phyloP scores from a whole-genome alignment of 2,329 filamentous ascomycete genomes.

The Apiospora rasikravindrae region DNA sequence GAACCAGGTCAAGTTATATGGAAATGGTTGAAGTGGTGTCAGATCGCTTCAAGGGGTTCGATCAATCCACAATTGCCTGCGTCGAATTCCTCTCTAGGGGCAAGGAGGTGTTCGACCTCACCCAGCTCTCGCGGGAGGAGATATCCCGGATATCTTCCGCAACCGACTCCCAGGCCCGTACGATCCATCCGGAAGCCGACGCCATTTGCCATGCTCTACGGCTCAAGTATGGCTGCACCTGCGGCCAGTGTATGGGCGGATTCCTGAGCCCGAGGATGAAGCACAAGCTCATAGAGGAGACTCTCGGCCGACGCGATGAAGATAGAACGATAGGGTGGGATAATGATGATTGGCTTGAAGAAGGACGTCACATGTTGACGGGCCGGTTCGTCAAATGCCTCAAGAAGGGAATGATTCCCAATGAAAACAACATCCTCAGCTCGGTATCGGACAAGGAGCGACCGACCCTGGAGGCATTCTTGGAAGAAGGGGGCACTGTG shows the following conservation, averaged over 20 bases:
- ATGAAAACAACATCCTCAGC: neutral
- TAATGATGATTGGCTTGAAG: neutral
- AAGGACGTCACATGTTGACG: neutral
- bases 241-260: slow-evolving; percentile 41
- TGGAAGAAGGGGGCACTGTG: neutral
- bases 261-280: slow-evolving; percentile 46
- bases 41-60: neutral
- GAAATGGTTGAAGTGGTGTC: neutral
- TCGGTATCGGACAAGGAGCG: neutral
- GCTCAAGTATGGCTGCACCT: slow-evolving; percentile 44
- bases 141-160: neutral
- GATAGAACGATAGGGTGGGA: neutral
- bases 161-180: neutral
- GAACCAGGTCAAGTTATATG: neutral
- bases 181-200: neutral
- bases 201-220: slow-evolving; percentile 27
- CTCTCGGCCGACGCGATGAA: neutral
- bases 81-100: neutral
- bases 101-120: neutral
- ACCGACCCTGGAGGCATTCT: neutral
- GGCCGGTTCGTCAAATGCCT: neutral
- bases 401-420: neutral
- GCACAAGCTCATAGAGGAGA: slow-evolving; percentile 20
- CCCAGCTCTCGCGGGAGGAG: neutral
- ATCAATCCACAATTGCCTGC: neutral